These are phyloP conservation scores for Apiospora hydei DNA, from an alignment of 2,329 filamentous ascomycete species.

Conservation along the genomic window DNA sequence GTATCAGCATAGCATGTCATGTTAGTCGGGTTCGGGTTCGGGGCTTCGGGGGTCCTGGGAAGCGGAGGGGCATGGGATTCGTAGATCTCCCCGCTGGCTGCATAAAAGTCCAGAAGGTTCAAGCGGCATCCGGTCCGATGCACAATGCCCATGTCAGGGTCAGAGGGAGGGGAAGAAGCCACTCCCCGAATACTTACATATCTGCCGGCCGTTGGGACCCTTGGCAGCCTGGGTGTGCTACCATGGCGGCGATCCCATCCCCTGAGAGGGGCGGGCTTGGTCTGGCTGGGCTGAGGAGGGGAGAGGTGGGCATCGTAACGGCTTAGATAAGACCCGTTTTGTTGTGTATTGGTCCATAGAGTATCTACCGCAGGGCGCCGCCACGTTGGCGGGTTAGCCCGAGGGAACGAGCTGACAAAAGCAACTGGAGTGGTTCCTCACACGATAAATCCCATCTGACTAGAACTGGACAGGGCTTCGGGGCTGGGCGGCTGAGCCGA, in stretches of 20 bases:
- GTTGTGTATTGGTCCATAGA: no score
- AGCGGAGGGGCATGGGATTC: background rate
- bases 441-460: background rate
- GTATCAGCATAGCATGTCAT: background rate
- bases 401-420: background rate
- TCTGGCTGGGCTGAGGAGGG: background rate
- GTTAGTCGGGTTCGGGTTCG: background rate
- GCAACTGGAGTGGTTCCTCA: background rate
- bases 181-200: background rate
- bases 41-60: background rate
- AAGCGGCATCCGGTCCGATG: background rate
- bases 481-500: background rate
- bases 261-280: background rate
- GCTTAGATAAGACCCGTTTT: background rate
- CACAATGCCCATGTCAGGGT: background rate
- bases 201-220: background rate
- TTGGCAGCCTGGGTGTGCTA: background rate
- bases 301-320: background rate
- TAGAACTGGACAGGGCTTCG: background rate
- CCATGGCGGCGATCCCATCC: slow-evolving; percentile 7
- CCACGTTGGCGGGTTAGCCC: background rate
- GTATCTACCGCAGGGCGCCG: background rate
- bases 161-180: background rate
- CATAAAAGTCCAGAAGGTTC: background rate
- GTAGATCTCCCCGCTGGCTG: background rate